Evolutionary conservation across 768 basidiomycete species (phyloP).

Genomic region (Podaxis sp.): DNA sequence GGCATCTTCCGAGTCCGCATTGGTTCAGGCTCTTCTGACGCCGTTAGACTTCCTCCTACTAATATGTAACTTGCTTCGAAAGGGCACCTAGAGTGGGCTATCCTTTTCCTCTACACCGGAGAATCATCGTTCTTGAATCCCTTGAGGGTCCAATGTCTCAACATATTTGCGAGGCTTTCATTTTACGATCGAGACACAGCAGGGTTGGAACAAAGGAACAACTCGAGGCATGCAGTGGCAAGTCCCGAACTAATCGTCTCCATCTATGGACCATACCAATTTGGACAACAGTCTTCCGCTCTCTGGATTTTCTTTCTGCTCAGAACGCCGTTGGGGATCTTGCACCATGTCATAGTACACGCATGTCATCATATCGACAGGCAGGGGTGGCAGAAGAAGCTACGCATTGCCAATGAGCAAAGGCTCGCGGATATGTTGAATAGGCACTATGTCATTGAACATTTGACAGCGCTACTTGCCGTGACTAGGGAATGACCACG

Average conservation of each 20-base stretch:
- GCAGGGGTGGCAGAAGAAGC: background rate
- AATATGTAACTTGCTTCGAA: background rate
- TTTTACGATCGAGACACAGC: background rate
- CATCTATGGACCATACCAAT: background rate
- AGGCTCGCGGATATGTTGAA: slow-evolving; percentile 2
- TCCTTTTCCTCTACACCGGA: background rate
- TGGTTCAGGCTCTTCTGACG: background rate
- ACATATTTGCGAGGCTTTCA: background rate
- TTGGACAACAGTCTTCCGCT: background rate
- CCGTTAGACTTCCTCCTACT: background rate
- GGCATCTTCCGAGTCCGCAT: slow-evolving; percentile 3
- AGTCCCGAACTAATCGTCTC: background rate
- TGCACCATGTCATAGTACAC: background rate
- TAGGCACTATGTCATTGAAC: background rate
- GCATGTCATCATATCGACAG: background rate
- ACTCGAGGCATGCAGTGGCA: background rate
- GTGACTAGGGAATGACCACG: background rate
- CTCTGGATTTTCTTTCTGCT: background rate
- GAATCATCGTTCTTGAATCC: background rate
- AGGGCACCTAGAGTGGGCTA: background rate
- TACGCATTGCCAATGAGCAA: background rate
- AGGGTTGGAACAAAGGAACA: background rate
- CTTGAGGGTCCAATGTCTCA: background rate
- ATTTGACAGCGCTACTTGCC: background rate
- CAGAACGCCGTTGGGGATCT: background rate